Evolutionary conservation across 768 basidiomycete species (phyloP), one percentile per base, ranked within the genome.

Genomic region (Amanita molliuscula): DNA sequence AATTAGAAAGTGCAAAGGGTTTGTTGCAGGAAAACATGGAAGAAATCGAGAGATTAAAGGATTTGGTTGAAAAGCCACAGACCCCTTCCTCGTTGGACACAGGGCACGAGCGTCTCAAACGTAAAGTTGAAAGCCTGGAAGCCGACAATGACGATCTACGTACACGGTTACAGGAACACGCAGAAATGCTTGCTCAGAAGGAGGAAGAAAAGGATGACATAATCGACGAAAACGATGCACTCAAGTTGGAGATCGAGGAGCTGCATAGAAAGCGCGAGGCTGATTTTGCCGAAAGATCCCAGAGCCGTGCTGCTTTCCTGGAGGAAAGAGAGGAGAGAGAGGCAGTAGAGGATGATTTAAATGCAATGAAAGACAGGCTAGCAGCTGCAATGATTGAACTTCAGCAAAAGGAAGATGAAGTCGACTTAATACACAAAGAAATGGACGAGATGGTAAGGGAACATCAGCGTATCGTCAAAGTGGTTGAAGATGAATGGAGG

Each of bases 341-440:
- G 58, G 81, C 79, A 2, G 77, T 86, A n/a, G 87, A 91, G 59
- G 84, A 86, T 2, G 81, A 82, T 56, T 59, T 90, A 44, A 88
- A 88, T 56, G 73, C 81, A 0, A 63, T 84, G 31, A 71, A 81
- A 43, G 89, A 92, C 66, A 82, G 79, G 62, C 71, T 89, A 7
- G 88, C 89, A 1, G 88, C 86, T 0, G 76, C 80, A 1, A 74
- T 81, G 61, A 90, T 92, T 54, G 88, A 90, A 64, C 67, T 91
- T 23, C 84, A 89, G 63, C 82, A 88, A 63, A 86, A 80, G 64
- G 88, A 94, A 58, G 87, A 93, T 54, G 93, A 95, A 26, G 64
- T 92, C 18, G 89, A 92, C 47, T 69, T 82, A 62, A 85, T 86
- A 69, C 76, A 76, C 50, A 69, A 75, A 52, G 88, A 91, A 62